phyloP scores from a whole-genome alignment of 257 asterid genomes.

The Ilex aquifolium region DNA sequence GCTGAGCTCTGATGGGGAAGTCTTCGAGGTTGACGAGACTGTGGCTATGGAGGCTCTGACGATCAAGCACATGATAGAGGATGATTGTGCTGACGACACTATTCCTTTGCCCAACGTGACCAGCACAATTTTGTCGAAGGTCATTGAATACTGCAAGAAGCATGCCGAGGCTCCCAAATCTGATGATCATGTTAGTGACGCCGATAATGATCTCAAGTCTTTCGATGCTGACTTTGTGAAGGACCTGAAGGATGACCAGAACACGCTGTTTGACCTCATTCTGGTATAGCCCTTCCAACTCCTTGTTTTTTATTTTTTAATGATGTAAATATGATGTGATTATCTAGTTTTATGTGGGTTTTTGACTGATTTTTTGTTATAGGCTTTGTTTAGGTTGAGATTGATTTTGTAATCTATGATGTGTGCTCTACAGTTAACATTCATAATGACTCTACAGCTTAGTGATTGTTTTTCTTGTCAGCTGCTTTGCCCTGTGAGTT shows the following conservation, averaged over 20 bases:
- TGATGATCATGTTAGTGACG: constrained; percentile 17
- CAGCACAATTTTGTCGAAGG: constrained; percentile 52
- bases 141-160: constrained; percentile 51
- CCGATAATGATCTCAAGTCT: constrained; percentile 33
- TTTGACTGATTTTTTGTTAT: no score
- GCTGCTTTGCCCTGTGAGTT: no score
- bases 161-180: constrained; percentile 40
- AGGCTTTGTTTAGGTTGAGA: no score
- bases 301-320: no score
- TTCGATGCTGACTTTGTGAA: constrained; percentile 49
- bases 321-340: no score
- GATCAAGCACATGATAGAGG: constrained; percentile 48
- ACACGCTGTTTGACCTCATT: constrained; percentile 50
- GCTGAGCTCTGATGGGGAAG: constrained; percentile 52
- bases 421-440: no score
- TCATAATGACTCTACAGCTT: no score
- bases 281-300: constrained; percentile 21
- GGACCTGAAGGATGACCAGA: constrained; percentile 36
- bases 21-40: constrained; percentile 41
- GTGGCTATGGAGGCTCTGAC: constrained; percentile 52
- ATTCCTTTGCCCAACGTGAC: constrained; percentile 56
- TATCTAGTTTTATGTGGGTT: no score
- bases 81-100: constrained; percentile 33
- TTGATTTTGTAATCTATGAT: no score
- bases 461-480: no score